phyloP scores from a whole-genome alignment of 108 stramenopile species.

The Stephanodiscus triporus region DNA sequence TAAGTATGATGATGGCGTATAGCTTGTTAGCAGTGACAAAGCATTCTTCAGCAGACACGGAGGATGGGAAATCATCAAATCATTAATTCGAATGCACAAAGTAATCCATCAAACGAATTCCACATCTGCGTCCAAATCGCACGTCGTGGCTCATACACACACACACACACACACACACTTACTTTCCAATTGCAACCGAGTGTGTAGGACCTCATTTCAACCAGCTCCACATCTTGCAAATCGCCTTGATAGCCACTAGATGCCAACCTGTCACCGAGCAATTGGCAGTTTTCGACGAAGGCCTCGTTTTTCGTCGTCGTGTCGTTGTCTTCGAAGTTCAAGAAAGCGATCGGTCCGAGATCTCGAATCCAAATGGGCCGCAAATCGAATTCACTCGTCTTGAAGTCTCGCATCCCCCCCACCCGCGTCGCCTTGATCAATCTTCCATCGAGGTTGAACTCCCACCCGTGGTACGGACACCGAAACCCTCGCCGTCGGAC shows the following conservation, averaged over 20 bases:
- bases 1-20: background rate
- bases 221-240: slow-evolving; percentile 8
- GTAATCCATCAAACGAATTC: too few relatives aligned
- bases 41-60: too few relatives aligned
- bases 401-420: slow-evolving; percentile 35
- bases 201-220: slow-evolving; percentile 25
- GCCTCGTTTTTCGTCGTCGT: background rate
- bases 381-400: slow-evolving; percentile 31
- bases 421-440: slow-evolving; percentile 46
- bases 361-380: slow-evolving; percentile 1
- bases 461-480: slow-evolving; percentile 57
- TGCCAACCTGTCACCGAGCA: slow-evolving; percentile 11
- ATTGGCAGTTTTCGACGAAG: slow-evolving; percentile 4
- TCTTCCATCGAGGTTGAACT: slow-evolving; percentile 39
- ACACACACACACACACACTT: too few relatives aligned
- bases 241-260: slow-evolving; percentile 20
- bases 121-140: too few relatives aligned
- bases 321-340: background rate
- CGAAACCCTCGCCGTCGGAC: background rate
- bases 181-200: slow-evolving; percentile 52
- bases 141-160: too few relatives aligned
- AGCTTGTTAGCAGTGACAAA: background rate
- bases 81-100: too few relatives aligned
- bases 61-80: too few relatives aligned
- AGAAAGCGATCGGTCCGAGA: slow-evolving; percentile 32